These are phyloP conservation scores for Echinosophora koreensis DNA, from an alignment of 306 rosid genomes.

Conservation along the genomic window DNA sequence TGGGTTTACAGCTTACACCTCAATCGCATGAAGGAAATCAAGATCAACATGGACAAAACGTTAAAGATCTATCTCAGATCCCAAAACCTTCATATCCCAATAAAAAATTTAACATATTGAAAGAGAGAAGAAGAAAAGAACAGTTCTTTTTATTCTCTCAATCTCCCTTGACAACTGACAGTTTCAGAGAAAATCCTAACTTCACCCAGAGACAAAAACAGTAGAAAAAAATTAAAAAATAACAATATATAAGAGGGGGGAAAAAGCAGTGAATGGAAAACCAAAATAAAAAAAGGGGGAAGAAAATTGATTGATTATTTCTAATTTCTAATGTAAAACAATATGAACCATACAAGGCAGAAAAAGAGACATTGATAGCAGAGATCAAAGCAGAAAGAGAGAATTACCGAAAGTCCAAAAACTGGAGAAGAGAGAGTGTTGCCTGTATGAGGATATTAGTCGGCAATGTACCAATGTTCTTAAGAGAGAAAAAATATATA, in stretches of 20 bases:
- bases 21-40: conserved; percentile 42
- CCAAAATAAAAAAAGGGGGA: background rate
- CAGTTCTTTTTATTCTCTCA: conserved; percentile 32
- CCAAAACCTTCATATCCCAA: conserved; percentile 41
- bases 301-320: conserved; percentile 26
- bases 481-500: conserved; percentile 1
- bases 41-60: conserved; percentile 52
- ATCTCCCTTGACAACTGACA: conserved; percentile 46
- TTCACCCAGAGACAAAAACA: conserved; percentile 34
- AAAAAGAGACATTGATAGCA: conserved; percentile 10
- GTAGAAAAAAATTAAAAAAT: background rate
- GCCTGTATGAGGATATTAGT: background rate
- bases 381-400: conserved; percentile 32
- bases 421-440: conserved; percentile 19
- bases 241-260: background rate
- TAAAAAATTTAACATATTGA: conserved; percentile 2
- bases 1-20: conserved; percentile 43
- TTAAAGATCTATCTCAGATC: conserved; percentile 73
- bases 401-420: conserved; percentile 39
- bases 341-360: background rate
- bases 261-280: background rate
- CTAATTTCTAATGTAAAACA: background rate
- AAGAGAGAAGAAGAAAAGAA: background rate
- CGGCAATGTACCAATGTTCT: background rate
- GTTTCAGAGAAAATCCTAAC: conserved; percentile 35